Evolutionary conservation across 306 rosid species (phyloP).

Genomic region (Senna siamea): DNA sequence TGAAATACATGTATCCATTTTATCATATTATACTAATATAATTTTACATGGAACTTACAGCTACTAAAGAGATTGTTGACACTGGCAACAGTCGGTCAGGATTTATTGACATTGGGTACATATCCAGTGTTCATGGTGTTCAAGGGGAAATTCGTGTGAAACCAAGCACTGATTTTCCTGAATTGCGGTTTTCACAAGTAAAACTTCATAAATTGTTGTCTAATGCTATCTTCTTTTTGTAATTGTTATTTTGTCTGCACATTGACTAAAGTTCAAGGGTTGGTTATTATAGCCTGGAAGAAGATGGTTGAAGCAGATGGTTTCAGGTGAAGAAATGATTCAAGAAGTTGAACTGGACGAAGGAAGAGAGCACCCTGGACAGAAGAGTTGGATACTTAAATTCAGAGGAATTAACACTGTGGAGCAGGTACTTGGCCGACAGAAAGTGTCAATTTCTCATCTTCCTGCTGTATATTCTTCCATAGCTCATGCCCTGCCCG

Average conservation of each 20-base stretch:
- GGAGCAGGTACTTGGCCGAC: constrained; percentile 58
- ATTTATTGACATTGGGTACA: constrained; percentile 73
- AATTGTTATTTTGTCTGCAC: background rate
- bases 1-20: background rate
- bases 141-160: constrained; percentile 82
- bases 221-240: background rate
- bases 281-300: constrained; percentile 69
- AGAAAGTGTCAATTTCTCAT: background rate
- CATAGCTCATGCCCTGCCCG: background rate
- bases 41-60: constrained; percentile 34
- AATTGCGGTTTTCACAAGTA: constrained; percentile 77
- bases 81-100: constrained; percentile 40
- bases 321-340: constrained; percentile 59
- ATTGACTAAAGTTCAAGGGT: background rate
- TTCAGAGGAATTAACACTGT: constrained; percentile 69
- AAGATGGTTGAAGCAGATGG: constrained; percentile 80
- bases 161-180: constrained; percentile 80
- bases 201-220: constrained; percentile 3
- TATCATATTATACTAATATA: too few species aligned
- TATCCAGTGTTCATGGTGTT: constrained; percentile 77
- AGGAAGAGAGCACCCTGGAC: constrained; percentile 88
- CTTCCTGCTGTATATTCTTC: constrained; percentile 7
- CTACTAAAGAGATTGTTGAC: constrained; percentile 53
- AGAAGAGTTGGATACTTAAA: constrained; percentile 82
- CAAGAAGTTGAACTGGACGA: constrained; percentile 76